Evolutionary conservation across 2,329 filamentous ascomycete species (phyloP).

Genomic region (Akanthomyces muscarius): DNA sequence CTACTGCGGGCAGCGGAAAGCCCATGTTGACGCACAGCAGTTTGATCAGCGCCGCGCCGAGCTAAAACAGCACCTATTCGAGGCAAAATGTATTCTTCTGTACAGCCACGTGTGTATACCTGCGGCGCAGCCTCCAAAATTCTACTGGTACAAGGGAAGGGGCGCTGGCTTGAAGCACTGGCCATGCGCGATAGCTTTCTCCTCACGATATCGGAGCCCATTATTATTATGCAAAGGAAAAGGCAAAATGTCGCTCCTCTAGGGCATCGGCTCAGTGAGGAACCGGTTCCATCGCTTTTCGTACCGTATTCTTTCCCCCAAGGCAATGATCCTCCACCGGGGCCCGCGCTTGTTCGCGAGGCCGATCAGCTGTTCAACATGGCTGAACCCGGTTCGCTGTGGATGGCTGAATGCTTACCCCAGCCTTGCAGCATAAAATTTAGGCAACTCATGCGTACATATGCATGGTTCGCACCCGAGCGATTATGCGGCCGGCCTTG

Average conservation of each 20-base stretch:
- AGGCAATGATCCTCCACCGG: neutral
- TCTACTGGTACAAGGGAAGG: neutral
- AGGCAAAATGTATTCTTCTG: neutral
- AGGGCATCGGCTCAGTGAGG: neutral
- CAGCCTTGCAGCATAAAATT: neutral
- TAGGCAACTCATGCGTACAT: conserved; percentile 3
- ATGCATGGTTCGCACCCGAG: neutral
- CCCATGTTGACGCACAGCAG: neutral
- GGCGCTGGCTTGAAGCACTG: neutral
- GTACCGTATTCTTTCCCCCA: neutral
- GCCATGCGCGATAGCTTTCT: conserved; percentile 8
- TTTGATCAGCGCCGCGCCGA: conserved; percentile 1
- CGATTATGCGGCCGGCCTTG: neutral
- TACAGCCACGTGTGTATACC: conserved; percentile 4
- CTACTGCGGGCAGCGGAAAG: conserved; percentile 10
- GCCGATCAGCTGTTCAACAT: neutral
- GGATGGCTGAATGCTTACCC: neutral
- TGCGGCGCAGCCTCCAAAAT: neutral
- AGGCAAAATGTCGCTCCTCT: neutral
- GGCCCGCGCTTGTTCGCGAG: neutral
- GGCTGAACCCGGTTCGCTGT: neutral
- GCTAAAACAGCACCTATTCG: neutral
- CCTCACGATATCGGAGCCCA: neutral
- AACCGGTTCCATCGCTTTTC: neutral
- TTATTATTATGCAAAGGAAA: neutral